Evolutionary conservation across 2,329 filamentous ascomycete genomes (phyloP).

Genomic region (Coniosporium tulheliwenetii): DNA sequence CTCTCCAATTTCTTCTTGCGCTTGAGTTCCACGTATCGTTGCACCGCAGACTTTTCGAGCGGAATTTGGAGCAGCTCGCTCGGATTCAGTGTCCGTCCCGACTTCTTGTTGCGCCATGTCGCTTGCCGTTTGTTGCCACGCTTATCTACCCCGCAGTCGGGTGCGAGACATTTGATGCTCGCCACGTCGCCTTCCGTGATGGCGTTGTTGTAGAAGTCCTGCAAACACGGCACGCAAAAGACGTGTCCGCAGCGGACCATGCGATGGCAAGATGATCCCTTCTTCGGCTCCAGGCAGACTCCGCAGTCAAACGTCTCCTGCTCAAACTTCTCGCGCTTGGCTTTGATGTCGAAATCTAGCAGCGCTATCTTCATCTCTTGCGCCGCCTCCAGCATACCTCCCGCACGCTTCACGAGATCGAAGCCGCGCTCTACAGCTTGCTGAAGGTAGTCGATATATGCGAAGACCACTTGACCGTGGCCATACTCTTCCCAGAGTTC

Average conservation of each 20-base stretch:
- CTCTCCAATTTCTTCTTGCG: constrained; percentile 86
- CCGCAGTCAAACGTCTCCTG: constrained; percentile 76
- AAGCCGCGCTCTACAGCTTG: constrained; percentile 41
- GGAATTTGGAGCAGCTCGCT: constrained; percentile 53
- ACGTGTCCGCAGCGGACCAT: constrained; percentile 78
- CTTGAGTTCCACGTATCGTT: constrained; percentile 77
- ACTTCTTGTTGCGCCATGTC: constrained; percentile 31
- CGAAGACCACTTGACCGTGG: constrained; percentile 38
- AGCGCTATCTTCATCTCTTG: constrained; percentile 48
- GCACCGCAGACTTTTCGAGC: constrained; percentile 48
- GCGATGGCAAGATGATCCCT: constrained; percentile 64
- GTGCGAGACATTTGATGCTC: constrained; percentile 64
- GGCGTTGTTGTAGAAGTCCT: constrained; percentile 78
- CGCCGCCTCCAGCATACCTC: constrained; percentile 30
- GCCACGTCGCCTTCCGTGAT: constrained; percentile 74
- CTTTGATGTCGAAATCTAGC: constrained; percentile 62
- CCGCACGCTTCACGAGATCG: constrained; percentile 24
- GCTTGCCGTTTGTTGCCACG: constrained; percentile 11
- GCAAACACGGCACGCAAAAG: constrained; percentile 76
- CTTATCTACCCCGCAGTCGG: constrained; percentile 56
- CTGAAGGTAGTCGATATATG: constrained; percentile 45
- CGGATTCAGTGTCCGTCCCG: constrained; percentile 56
- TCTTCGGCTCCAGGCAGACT: constrained; percentile 84
- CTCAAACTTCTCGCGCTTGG: constrained; percentile 61
- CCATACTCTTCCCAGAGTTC: constrained; percentile 46